These are phyloP conservation scores for Silene conica DNA, from an alignment of 148 eudicot genomes.

Conservation along the genomic window DNA sequence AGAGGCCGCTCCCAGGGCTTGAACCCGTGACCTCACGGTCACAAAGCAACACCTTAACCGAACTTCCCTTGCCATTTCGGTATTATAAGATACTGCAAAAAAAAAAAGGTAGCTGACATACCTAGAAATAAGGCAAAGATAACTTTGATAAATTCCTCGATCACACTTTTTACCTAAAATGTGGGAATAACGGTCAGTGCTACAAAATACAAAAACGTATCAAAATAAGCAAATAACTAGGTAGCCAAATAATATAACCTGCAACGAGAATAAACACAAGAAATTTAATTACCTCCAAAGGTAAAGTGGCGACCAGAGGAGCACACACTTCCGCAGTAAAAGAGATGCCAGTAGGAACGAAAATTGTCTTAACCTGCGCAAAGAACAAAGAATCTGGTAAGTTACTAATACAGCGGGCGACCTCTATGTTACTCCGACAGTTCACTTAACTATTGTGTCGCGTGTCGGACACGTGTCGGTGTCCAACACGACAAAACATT, in stretches of 20 bases:
- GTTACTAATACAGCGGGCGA: neutral
- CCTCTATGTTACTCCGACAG: too few species aligned
- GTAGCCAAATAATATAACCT: neutral
- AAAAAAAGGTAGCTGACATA: conserved; percentile 19
- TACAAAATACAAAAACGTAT: neutral
- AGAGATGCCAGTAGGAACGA: conserved; percentile 70
- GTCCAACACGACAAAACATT: too few species aligned
- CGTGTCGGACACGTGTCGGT: too few species aligned
- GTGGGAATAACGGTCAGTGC: conserved; percentile 1
- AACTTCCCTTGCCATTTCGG: too few species aligned
- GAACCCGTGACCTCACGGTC: too few species aligned
- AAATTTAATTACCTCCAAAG: conserved; percentile 71
- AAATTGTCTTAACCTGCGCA: conserved; percentile 84
- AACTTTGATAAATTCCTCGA: conserved; percentile 79
- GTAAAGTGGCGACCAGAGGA: conserved; percentile 91
- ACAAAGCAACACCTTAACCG: too few species aligned
- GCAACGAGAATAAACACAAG: neutral
- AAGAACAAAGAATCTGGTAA: conserved; percentile 18
- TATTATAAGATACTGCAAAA: neutral
- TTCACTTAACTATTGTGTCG: too few species aligned
- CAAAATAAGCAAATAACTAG: neutral
- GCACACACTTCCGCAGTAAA: conserved; percentile 83
- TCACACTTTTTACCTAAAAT: conserved; percentile 60
- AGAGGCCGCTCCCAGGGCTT: too few species aligned
- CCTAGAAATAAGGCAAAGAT: conserved; percentile 69